Evolutionary conservation across 2,329 filamentous ascomycete species (phyloP).

Genomic region (Cercospora zeae-maydis): DNA sequence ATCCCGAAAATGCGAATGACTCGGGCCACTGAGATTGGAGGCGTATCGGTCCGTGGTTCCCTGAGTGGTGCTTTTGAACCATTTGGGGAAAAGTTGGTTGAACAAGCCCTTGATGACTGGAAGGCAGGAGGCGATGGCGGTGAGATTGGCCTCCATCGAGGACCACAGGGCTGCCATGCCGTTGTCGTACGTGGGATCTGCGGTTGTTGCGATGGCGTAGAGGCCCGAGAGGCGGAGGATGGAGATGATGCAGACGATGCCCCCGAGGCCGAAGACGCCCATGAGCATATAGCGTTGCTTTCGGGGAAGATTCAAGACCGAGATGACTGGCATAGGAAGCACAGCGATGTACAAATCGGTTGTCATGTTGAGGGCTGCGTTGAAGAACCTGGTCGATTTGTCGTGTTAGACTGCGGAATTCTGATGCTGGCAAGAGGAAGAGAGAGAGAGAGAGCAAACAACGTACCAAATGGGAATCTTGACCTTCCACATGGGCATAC

Average conservation of each 20-base stretch:
- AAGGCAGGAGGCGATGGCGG: constrained; percentile 5
- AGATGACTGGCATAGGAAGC: background rate
- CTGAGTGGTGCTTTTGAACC: background rate
- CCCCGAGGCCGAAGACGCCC: constrained; percentile 1
- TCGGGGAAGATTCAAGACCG: background rate
- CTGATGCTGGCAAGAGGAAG: background rate
- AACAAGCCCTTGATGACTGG: constrained; percentile 4
- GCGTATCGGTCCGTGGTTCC: background rate
- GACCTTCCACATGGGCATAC: constrained; percentile 5
- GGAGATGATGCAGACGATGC: constrained; percentile 8
- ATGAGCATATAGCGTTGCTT: constrained; percentile 6
- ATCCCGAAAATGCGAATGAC: background rate
- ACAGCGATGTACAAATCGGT: background rate
- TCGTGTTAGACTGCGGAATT: background rate
- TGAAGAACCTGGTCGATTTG: background rate
- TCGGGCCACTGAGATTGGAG: background rate
- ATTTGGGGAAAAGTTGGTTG: background rate
- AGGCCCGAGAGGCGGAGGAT: constrained; percentile 3
- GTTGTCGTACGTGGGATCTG: constrained; percentile 4
- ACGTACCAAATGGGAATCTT: constrained; percentile 2
- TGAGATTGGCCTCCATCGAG: background rate
- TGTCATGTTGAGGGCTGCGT: background rate
- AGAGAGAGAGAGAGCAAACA: background rate
- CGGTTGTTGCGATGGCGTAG: constrained; percentile 4
- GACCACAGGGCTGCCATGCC: constrained; percentile 4